These are phyloP conservation scores for Talaromyces marneffei DNA, from an alignment of 2,329 filamentous ascomycete species.

Conservation along the genomic window DNA sequence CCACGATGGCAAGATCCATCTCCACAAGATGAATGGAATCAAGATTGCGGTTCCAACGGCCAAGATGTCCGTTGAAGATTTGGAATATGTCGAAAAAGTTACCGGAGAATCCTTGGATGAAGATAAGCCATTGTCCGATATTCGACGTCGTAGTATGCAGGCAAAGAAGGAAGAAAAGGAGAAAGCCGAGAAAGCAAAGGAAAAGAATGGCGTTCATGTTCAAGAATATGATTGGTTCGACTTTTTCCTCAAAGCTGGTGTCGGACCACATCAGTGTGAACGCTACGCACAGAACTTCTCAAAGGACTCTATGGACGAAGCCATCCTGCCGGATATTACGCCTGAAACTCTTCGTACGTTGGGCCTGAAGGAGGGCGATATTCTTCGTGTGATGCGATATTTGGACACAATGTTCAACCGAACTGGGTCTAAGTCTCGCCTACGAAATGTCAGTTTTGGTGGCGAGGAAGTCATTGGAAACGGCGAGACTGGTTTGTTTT, in stretches of 20 bases:
- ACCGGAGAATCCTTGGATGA: conserved; percentile 87
- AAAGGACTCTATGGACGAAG: conserved; percentile 93
- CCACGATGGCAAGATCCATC: conserved; percentile 91
- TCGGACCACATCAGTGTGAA: conserved; percentile 88
- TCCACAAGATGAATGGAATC: conserved; percentile 96
- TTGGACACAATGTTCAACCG: conserved; percentile 76
- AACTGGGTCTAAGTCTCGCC: conserved; percentile 50
- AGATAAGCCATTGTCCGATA: conserved; percentile 84
- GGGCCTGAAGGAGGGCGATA: conserved; percentile 93
- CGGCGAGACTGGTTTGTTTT: conserved; percentile 71
- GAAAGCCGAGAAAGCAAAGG: not conserved
- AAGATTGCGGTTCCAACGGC: conserved; percentile 93
- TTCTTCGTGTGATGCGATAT: conserved; percentile 87
- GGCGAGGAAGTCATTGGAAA: conserved; percentile 49
- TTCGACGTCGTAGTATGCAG: conserved; percentile 49
- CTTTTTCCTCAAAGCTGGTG: conserved; percentile 90
- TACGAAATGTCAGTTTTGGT: conserved; percentile 50
- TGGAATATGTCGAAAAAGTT: conserved; percentile 85
- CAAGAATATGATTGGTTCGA: conserved; percentile 95
- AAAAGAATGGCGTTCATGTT: conserved; percentile 9
- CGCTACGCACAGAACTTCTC: conserved; percentile 85
- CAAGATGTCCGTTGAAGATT: conserved; percentile 93
- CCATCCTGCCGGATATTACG: conserved; percentile 82
- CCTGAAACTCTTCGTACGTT: conserved; percentile 75
- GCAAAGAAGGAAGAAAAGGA: conserved; percentile 10